phyloP scores from a whole-genome alignment of 306 rosid genomes.

The Rubus parviflorus region DNA sequence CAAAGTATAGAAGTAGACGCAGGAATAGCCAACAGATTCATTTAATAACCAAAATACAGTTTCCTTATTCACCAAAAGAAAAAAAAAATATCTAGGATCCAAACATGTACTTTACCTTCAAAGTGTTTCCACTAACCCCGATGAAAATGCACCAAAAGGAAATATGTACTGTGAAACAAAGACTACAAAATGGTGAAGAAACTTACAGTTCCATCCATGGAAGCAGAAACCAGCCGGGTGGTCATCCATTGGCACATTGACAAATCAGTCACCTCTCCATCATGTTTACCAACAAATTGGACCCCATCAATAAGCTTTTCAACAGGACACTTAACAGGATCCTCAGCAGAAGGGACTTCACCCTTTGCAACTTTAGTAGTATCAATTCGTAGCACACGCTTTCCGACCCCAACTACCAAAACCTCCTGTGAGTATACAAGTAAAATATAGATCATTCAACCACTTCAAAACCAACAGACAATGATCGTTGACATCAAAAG shows the following conservation, averaged over 20 bases:
- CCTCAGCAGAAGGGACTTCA: slow-evolving; percentile 69
- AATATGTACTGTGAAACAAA: slow-evolving; percentile 6
- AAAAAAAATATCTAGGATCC: not conserved
- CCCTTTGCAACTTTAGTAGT: slow-evolving; percentile 85
- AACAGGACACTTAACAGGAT: slow-evolving; percentile 70
- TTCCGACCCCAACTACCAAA: slow-evolving; percentile 91
- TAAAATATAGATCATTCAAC: not conserved
- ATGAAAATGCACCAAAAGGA: not conserved
- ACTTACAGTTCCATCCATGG: slow-evolving; percentile 95
- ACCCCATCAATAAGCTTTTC: slow-evolving; percentile 92
- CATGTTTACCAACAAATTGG: slow-evolving; percentile 91
- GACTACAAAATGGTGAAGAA: not conserved
- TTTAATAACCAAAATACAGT: not conserved
- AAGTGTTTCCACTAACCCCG: not conserved
- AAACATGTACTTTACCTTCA: not conserved
- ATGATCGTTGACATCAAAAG: not conserved
- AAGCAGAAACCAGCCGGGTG: slow-evolving; percentile 90
- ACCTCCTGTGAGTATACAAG: slow-evolving; percentile 59
- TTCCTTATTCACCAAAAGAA: not conserved
- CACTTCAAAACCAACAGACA: not conserved
- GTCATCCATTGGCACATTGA: slow-evolving; percentile 99
- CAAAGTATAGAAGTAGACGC: not conserved
- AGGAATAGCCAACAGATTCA: not conserved
- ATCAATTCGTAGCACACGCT: slow-evolving; percentile 79
- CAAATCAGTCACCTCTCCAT: slow-evolving; percentile 89